Evolutionary conservation across 768 basidiomycete species (phyloP).

Genomic region (Wakefieldia striispora): DNA sequence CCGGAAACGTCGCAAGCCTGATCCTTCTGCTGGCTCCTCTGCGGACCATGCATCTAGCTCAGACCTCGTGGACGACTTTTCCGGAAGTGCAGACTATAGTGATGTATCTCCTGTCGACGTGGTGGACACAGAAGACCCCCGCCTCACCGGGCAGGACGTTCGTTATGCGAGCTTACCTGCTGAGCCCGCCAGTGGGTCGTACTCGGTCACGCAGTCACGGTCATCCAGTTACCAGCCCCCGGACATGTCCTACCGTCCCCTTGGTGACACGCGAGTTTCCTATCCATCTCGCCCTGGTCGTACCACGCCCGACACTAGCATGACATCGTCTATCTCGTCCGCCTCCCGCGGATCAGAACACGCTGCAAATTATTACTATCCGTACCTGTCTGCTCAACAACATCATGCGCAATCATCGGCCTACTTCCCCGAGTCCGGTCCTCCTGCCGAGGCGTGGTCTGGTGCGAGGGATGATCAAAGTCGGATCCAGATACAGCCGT

Average conservation of each 20-base stretch:
- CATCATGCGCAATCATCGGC: constrained; percentile 21
- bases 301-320: constrained; percentile 25
- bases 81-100: constrained; percentile 29
- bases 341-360: constrained; percentile 28
- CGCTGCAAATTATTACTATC: constrained; percentile 21
- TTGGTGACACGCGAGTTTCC: constrained; percentile 25
- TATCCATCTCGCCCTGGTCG: constrained; percentile 29
- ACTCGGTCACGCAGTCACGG: constrained; percentile 13
- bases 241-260: constrained; percentile 24
- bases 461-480: constrained; percentile 21
- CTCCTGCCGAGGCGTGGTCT: constrained; percentile 22
- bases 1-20: constrained; percentile 56
- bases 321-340: constrained; percentile 20
- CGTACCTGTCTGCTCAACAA: constrained; percentile 24
- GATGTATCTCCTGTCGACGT: constrained; percentile 42
- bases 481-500: constrained; percentile 20
- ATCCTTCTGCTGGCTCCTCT: constrained; percentile 29
- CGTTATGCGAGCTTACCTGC: constrained; percentile 21
- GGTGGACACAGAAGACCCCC: constrained; percentile 22
- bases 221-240: constrained; percentile 25
- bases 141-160: constrained; percentile 14
- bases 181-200: constrained; percentile 18
- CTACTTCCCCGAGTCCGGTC: constrained; percentile 23
- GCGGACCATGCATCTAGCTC: constrained; percentile 29
- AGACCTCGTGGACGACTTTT: constrained; percentile 34